These are phyloP conservation scores for Xylariaceae sp. DNA, from an alignment of 2,329 filamentous ascomycete species.

Conservation along the genomic window DNA sequence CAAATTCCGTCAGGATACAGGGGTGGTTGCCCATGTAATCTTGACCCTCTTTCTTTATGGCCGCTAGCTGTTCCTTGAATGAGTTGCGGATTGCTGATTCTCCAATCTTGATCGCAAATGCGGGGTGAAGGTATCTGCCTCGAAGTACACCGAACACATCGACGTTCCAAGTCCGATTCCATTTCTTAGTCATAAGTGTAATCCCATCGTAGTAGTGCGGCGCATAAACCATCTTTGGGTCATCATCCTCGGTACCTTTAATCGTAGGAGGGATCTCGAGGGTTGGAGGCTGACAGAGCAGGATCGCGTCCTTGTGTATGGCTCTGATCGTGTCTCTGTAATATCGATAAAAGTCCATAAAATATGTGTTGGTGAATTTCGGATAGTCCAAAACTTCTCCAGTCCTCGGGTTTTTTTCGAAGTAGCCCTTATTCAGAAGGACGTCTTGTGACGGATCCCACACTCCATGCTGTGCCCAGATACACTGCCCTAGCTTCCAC, in stretches of 20 bases:
- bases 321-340: slow-evolving; percentile 77
- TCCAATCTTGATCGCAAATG: slow-evolving; percentile 90
- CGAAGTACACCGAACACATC: slow-evolving; percentile 92
- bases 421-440: slow-evolving; percentile 85
- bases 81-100: slow-evolving; percentile 95
- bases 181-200: slow-evolving; percentile 96
- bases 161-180: slow-evolving; percentile 97
- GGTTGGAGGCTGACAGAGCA: slow-evolving; percentile 91
- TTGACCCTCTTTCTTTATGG: slow-evolving; percentile 83
- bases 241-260: slow-evolving; percentile 87
- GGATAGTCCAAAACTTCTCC: slow-evolving; percentile 79
- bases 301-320: slow-evolving; percentile 79
- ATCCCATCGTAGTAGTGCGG: slow-evolving; percentile 98
- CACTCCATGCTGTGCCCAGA: slow-evolving; percentile 96
- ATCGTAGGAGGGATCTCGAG: slow-evolving; percentile 89
- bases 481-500: slow-evolving; percentile 92
- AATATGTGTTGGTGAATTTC: slow-evolving; percentile 89
- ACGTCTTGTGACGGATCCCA: slow-evolving; percentile 85
- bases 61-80: slow-evolving; percentile 83
- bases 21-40: slow-evolving; percentile 89
- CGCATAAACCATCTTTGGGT: slow-evolving; percentile 87
- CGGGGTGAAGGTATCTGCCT: slow-evolving; percentile 85
- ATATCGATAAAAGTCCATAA: slow-evolving; percentile 81
- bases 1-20: slow-evolving; percentile 91
- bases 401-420: slow-evolving; percentile 76